Percentiles rank a stretch among this genome's conserved stretches.
These are phyloP conservation scores for Trypanosoma mega DNA, from an alignment of 208 protist genomes.

Conservation along the genomic window DNA sequence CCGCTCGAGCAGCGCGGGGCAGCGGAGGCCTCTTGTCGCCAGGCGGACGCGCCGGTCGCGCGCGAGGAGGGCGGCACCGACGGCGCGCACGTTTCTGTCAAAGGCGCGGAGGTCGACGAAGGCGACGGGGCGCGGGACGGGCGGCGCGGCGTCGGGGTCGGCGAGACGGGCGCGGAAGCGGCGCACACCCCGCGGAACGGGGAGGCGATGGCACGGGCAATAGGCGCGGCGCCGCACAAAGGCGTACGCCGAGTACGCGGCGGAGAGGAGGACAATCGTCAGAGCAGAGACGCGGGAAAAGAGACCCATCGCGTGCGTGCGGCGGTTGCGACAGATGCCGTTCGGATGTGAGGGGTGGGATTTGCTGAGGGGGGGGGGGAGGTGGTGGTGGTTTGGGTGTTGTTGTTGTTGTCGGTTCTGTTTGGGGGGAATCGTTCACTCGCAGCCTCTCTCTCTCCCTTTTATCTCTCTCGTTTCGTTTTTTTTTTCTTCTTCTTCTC, in stretches of 20 bases:
- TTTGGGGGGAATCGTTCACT: no score
- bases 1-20: conserved; percentile 17
- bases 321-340: no score
- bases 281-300: conserved; percentile 11
- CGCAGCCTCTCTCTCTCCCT: not conserved
- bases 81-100: conserved; percentile 23
- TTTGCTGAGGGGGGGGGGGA: no score
- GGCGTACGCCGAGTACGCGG: conserved; percentile 13
- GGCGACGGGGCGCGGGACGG: conserved; percentile 10
- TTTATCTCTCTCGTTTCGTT: not conserved
- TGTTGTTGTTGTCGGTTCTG: no score
- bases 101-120: conserved; percentile 22
- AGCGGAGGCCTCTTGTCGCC: conserved; percentile 19
- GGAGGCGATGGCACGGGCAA: conserved; percentile 3
- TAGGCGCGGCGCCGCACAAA: conserved; percentile 8
- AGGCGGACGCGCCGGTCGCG: conserved; percentile 24
- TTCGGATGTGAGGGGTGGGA: no score
- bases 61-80: conserved; percentile 11
- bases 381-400: no score
- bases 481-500: conserved; percentile 6
- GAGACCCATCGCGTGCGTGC: not conserved
- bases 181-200: conserved; percentile 2
- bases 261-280: conserved; percentile 4
- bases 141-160: no score
- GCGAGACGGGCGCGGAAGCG: conserved; percentile 11